These are phyloP conservation scores for Auriscalpium microsporum DNA, from an alignment of 768 basidiomycete species.

Conservation along the genomic window DNA sequence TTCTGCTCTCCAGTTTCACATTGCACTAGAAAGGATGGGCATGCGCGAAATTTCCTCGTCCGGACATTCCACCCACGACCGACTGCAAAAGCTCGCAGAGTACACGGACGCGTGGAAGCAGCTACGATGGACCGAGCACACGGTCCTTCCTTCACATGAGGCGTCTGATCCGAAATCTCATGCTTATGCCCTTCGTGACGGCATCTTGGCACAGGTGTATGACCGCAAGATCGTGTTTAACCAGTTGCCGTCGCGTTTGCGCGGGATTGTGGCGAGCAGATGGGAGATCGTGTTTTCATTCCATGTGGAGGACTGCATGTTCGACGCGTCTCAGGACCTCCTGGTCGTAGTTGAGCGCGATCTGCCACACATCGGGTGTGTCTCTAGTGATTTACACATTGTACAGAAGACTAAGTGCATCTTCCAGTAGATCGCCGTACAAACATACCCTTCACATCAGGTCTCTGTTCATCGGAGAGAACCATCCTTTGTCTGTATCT, in stretches of 20 bases:
- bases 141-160: not conserved
- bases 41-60: not conserved
- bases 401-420: too few species aligned
- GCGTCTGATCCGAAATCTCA: not conserved
- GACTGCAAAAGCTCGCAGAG: not conserved
- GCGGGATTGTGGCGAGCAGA: too few species aligned
- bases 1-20: not conserved
- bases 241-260: conserved; percentile 43
- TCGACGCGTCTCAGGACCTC: too few species aligned
- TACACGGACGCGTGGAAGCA: not conserved
- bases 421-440: too few species aligned
- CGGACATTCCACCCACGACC: not conserved
- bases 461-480: too few species aligned
- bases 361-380: too few species aligned
- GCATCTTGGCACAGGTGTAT: not conserved
- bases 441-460: too few species aligned
- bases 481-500: too few species aligned
- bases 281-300: too few species aligned
- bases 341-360: too few species aligned
- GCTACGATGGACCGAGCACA: not conserved
- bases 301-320: too few species aligned
- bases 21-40: not conserved
- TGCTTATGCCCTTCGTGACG: not conserved
- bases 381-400: too few species aligned
- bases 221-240: conserved; percentile 33